A percentile compares a stretch with the other conserved stretches of the same genome.
phyloP scores from a whole-genome alignment of 257 asterid genomes.

The Solanum chilense region DNA sequence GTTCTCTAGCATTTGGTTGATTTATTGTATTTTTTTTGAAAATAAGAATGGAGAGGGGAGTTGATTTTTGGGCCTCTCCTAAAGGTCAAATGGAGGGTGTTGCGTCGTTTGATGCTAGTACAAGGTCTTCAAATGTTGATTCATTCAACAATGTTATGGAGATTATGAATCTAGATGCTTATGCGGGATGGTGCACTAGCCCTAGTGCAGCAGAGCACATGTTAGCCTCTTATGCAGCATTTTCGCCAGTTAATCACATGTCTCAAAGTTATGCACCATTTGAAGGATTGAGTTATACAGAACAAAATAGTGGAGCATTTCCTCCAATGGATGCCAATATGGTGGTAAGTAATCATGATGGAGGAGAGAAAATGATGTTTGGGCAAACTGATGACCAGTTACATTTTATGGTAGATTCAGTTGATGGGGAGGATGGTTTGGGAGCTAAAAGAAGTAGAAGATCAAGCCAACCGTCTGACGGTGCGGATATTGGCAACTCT shows the following conservation, averaged over 20 bases:
- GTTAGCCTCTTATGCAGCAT: conserved; percentile 33
- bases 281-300: conserved; percentile 38
- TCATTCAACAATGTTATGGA: conserved; percentile 31
- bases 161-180: conserved; percentile 45
- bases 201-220: conserved; percentile 50
- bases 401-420: conserved; percentile 10
- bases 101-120: conserved; percentile 13
- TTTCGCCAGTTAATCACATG: conserved; percentile 22
- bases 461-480: conserved; percentile 5
- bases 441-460: neutral
- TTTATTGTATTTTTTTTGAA: neutral
- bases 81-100: conserved; percentile 25
- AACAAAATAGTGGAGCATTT: conserved; percentile 19
- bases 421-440: conserved; percentile 17
- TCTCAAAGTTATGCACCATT: conserved; percentile 23
- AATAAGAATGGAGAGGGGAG: neutral
- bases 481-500: conserved; percentile 5
- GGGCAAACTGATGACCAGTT: conserved; percentile 21
- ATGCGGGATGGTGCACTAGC: conserved; percentile 61
- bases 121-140: conserved; percentile 24
- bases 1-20: neutral
- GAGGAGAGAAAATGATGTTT: conserved; percentile 22
- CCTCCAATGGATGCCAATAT: neutral
- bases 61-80: conserved; percentile 17
- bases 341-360: neutral